Conservation (phyloP, 192 early-diverging fungal species). For the Phlyctochytrium planicorne region DNA sequence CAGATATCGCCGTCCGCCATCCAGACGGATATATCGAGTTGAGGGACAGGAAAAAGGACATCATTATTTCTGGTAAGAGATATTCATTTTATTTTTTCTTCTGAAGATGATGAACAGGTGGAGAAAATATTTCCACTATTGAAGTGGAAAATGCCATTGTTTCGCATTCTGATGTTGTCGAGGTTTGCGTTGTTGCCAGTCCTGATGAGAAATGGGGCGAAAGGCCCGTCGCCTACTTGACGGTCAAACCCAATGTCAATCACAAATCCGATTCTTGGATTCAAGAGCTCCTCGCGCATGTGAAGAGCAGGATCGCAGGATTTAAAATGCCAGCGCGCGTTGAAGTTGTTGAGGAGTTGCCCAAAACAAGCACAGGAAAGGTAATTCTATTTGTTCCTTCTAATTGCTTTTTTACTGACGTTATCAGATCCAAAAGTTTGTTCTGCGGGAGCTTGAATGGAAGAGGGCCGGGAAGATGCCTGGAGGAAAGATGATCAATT, state of each 20-base stretch:
- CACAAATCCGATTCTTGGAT: neutral
- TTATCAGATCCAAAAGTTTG: conserved; percentile 55
- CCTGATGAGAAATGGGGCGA: conserved; percentile 64
- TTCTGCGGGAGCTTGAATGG: conserved; percentile 52
- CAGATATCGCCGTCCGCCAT: conserved; percentile 61
- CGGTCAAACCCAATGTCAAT: conserved; percentile 32
- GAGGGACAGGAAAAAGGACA: conserved; percentile 60
- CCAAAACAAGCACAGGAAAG: conserved; percentile 54
- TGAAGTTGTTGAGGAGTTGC: conserved; percentile 45
- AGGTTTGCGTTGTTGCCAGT: conserved; percentile 55
- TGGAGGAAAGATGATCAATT: conserved; percentile 13
- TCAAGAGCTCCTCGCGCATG: conserved; percentile 33
- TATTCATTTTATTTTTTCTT: neutral
- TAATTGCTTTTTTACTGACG: too few species aligned
- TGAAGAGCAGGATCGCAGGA: conserved; percentile 45
- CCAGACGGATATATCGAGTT: conserved; percentile 61
- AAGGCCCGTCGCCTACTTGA: conserved; percentile 54
- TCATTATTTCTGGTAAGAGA: conserved; percentile 48
- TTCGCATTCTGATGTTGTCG: too few species aligned
- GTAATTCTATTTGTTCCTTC: too few species aligned
- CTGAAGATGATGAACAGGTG: conserved; percentile 29
- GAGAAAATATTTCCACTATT: too few species aligned
- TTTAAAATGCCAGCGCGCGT: conserved; percentile 53
- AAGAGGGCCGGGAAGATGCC: conserved; percentile 30
- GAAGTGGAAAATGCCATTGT: too few species aligned